Evolutionary conservation across 2,329 filamentous ascomycete species (phyloP).

Genomic region (Trichoderma semiorbis): DNA sequence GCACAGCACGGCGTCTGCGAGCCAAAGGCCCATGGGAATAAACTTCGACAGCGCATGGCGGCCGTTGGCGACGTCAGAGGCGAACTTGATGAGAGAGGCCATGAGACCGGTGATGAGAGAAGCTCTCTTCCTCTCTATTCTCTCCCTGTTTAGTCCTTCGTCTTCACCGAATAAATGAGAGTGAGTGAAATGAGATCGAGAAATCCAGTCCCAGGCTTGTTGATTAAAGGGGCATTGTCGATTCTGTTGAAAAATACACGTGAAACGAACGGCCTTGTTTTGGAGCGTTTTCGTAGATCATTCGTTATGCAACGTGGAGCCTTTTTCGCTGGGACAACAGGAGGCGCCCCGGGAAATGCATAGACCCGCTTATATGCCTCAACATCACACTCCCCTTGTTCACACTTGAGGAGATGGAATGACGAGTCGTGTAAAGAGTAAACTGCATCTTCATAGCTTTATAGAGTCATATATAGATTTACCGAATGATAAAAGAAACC

Average conservation of each 20-base stretch:
- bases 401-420: neutral
- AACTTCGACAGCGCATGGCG: conserved; percentile 48
- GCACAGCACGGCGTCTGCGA: conserved; percentile 70
- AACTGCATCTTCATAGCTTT: neutral
- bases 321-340: neutral
- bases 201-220: neutral
- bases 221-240: neutral
- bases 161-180: neutral
- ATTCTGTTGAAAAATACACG: neutral
- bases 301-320: conserved; percentile 10
- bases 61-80: conserved; percentile 45
- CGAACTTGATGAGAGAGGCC: conserved; percentile 32
- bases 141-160: neutral
- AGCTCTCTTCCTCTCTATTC: neutral
- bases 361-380: conserved; percentile 1
- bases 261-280: neutral
- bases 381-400: neutral
- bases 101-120: conserved; percentile 23
- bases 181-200: neutral
- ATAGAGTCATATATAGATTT: neutral
- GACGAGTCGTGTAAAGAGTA: neutral
- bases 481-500: neutral
- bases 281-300: no score
- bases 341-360: neutral
- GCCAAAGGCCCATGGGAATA: conserved; percentile 60